Conservation (phyloP, 1,284 basidiomycete species). For the Leccinum holopus region DNA sequence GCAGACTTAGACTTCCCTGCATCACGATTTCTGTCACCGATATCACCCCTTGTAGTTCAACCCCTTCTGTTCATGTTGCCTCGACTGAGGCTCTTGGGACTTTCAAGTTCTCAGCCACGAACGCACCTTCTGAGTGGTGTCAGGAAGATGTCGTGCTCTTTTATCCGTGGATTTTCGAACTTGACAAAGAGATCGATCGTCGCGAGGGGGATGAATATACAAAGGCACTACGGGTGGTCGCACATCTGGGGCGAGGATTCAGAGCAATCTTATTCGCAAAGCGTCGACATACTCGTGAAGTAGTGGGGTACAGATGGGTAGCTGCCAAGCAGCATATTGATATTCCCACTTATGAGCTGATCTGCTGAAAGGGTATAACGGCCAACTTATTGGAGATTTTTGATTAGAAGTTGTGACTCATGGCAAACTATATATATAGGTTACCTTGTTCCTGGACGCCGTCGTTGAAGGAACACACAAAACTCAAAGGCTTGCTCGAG, state of each 20-base stretch:
- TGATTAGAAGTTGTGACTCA: too few relatives aligned
- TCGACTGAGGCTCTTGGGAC: constrained; percentile 6
- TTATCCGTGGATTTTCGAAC: constrained; percentile 17
- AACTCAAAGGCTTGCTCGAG: too few relatives aligned
- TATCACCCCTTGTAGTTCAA: not conserved
- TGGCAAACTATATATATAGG: too few relatives aligned
- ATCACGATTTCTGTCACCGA: constrained; percentile 9
- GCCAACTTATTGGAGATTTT: too few relatives aligned
- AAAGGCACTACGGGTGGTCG: constrained; percentile 2
- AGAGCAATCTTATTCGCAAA: constrained; percentile 11
- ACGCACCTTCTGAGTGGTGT: not conserved
- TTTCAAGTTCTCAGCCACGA: not conserved
- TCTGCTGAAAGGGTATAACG: constrained; percentile 6
- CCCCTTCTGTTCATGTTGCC: not conserved
- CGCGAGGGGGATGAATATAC: not conserved
- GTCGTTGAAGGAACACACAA: not conserved
- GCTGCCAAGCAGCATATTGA: constrained; percentile 6
- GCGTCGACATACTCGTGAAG: not conserved
- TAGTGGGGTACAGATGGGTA: constrained; percentile 6
- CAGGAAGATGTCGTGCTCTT: constrained; percentile 1
- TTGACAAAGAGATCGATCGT: not conserved
- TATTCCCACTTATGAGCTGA: not conserved
- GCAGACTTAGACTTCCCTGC: constrained; percentile 13
- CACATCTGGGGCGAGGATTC: constrained; percentile 14
- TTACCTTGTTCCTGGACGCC: too few relatives aligned